A percentile compares a stretch with the other conserved stretches of the same genome.
These are phyloP conservation scores for Syncephalastrum monosporum DNA, from an alignment of 371 early-diverging fungal genomes.

Conservation along the genomic window DNA sequence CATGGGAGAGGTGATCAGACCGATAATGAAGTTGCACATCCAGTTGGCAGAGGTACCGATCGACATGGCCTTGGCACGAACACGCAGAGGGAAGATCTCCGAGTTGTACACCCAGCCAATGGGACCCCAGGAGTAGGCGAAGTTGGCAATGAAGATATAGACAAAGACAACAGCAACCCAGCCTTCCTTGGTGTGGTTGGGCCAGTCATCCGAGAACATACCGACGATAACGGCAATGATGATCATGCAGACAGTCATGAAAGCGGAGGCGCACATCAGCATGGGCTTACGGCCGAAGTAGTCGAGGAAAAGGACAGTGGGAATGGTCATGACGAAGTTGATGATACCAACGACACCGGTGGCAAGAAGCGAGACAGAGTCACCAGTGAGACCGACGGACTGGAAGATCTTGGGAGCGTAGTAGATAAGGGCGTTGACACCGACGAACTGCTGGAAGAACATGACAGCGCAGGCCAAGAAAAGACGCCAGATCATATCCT, in stretches of 20 bases:
- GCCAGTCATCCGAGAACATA: constrained; percentile 37
- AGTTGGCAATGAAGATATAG: constrained; percentile 61
- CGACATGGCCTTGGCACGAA: constrained; percentile 77
- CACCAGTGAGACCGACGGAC: constrained; percentile 58
- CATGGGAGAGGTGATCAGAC: constrained; percentile 21
- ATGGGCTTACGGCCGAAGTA: constrained; percentile 61
- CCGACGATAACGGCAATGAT: constrained; percentile 44
- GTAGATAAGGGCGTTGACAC: constrained; percentile 75
- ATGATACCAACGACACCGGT: constrained; percentile 74
- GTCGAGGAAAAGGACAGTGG: constrained; percentile 72
- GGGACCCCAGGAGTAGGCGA: constrained; percentile 88
- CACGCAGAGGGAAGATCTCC: constrained; percentile 74
- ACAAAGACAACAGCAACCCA: constrained; percentile 55
- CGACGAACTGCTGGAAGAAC: constrained; percentile 72
- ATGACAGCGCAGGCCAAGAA: constrained; percentile 68
- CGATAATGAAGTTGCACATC: constrained; percentile 63
- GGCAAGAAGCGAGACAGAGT: constrained; percentile 57
- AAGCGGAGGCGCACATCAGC: constrained; percentile 45
- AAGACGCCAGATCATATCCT: constrained; percentile 60
- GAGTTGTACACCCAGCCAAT: constrained; percentile 84
- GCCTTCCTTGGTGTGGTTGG: constrained; percentile 27
- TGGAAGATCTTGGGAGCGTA: constrained; percentile 72
- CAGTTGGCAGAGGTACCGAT: constrained; percentile 85
- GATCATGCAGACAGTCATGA: constrained; percentile 37
- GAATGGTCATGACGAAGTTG: constrained; percentile 53